A percentile compares a stretch with the other conserved stretches of the same genome.
These are phyloP conservation scores for Wickerhamomyces rabaulensis DNA, from an alignment of 805 yeast species.

Conservation along the genomic window DNA sequence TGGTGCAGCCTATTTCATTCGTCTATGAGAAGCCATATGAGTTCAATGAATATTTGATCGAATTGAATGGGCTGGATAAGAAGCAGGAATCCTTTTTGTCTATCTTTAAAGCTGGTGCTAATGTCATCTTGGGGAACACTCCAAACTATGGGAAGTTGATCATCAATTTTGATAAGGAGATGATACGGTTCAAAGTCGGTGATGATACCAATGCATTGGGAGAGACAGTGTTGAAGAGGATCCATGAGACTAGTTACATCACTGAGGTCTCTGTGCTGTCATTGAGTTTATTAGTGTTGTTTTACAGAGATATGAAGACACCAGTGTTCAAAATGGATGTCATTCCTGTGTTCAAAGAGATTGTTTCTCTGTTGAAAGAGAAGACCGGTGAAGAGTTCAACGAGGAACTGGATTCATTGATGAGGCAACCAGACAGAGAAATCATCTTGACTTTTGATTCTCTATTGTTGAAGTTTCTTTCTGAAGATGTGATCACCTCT, in stretches of 20 bases:
- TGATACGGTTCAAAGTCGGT: constrained; percentile 4
- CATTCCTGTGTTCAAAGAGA: constrained; percentile 3
- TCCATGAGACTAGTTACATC: constrained; percentile 13
- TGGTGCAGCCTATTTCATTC: constrained; percentile 15
- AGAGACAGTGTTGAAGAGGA: constrained; percentile 9
- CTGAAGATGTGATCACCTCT: constrained; percentile 4
- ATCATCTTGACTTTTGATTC: constrained; percentile 2
- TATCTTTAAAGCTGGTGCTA: constrained; percentile 12
- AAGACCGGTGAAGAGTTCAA: background rate
- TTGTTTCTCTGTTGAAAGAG: background rate
- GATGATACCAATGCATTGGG: constrained; percentile 4
- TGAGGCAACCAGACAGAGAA: constrained; percentile 1
- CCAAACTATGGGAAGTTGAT: constrained; percentile 18
- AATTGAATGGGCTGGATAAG: constrained; percentile 21
- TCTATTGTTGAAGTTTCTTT: constrained; percentile 10
- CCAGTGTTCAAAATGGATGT: constrained; percentile 7
- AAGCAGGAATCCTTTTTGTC: constrained; percentile 16
- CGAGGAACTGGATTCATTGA: constrained; percentile 1
- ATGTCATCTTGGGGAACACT: constrained; percentile 3
- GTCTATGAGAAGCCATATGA: constrained; percentile 22
- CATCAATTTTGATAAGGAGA: constrained; percentile 13
- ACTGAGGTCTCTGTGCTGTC: constrained; percentile 17
- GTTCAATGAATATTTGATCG: constrained; percentile 18
- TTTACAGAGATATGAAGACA: constrained; percentile 10
- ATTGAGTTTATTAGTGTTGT: constrained; percentile 9